Evolutionary conservation across 2,329 filamentous ascomycete genomes (phyloP).

Genomic region (Neofusicoccum umdonicola): DNA sequence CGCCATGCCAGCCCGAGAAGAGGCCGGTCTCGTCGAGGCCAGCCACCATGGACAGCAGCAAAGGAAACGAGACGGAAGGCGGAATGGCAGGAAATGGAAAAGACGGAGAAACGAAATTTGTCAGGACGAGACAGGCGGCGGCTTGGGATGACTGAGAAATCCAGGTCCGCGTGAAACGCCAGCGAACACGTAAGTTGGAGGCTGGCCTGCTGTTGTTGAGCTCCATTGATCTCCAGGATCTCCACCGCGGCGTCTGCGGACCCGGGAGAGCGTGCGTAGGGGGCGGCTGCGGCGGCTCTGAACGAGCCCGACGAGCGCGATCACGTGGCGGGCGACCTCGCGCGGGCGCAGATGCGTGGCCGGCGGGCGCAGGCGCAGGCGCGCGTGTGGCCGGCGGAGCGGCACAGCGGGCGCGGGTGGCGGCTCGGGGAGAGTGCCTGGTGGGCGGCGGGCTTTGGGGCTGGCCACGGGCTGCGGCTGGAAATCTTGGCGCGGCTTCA

Average conservation of each 20-base stretch:
- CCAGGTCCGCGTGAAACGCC: background rate
- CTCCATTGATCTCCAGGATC: background rate
- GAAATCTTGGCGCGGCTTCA: slow-evolving; percentile 11
- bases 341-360: too few relatives aligned
- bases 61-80: too few relatives aligned
- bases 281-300: background rate
- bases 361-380: too few relatives aligned
- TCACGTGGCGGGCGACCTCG: background rate
- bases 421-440: background rate
- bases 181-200: background rate
- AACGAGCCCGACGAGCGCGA: background rate
- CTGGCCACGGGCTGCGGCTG: background rate
- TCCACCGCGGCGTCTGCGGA: background rate
- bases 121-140: too few relatives aligned
- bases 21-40: too few relatives aligned
- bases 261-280: background rate
- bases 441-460: background rate
- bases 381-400: background rate
- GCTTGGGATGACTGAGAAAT: background rate
- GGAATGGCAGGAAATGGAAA: too few relatives aligned
- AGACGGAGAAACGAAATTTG: too few relatives aligned
- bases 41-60: too few relatives aligned
- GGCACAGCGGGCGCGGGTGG: background rate
- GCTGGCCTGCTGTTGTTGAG: background rate
- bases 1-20: too few relatives aligned